phyloP scores from a whole-genome alignment of 768 basidiomycete species.

The Leccinellum rugosiceps region DNA sequence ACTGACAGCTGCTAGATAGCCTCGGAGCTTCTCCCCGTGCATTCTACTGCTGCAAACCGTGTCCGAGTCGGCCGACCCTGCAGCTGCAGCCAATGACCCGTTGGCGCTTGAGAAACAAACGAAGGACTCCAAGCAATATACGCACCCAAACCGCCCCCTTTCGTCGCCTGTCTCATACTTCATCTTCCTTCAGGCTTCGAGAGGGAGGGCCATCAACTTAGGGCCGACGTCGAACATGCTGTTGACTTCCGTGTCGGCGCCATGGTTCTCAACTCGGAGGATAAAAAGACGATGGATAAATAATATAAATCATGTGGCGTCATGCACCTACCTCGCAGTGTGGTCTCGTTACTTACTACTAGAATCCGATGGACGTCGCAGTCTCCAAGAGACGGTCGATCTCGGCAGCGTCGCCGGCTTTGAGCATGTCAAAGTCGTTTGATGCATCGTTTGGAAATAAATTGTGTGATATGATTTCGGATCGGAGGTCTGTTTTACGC shows the following conservation, averaged over 20 bases:
- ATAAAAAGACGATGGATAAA: background rate
- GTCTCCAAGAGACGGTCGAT: background rate
- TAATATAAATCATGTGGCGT: background rate
- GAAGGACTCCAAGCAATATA: too few relatives aligned
- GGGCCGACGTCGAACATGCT: background rate
- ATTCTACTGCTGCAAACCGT: too few relatives aligned
- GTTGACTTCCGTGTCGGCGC: background rate
- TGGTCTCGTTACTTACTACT: background rate
- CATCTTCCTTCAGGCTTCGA: background rate
- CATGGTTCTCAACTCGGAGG: background rate
- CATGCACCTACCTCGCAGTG: background rate
- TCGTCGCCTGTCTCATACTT: background rate
- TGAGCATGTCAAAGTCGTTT: background rate
- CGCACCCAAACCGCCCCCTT: background rate
- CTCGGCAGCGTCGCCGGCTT: background rate
- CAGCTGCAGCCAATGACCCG: too few relatives aligned
- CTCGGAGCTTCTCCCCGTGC: too few relatives aligned
- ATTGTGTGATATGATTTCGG: too few relatives aligned
- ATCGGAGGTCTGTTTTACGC: too few relatives aligned
- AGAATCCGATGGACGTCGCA: background rate
- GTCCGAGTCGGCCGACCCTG: too few relatives aligned
- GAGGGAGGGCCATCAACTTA: background rate
- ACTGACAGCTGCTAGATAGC: too few relatives aligned
- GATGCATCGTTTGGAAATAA: too few relatives aligned
- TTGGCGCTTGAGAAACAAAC: too few relatives aligned